Conservation (phyloP, 805 yeast genomes). For the Suhomyces sp. region DNA sequence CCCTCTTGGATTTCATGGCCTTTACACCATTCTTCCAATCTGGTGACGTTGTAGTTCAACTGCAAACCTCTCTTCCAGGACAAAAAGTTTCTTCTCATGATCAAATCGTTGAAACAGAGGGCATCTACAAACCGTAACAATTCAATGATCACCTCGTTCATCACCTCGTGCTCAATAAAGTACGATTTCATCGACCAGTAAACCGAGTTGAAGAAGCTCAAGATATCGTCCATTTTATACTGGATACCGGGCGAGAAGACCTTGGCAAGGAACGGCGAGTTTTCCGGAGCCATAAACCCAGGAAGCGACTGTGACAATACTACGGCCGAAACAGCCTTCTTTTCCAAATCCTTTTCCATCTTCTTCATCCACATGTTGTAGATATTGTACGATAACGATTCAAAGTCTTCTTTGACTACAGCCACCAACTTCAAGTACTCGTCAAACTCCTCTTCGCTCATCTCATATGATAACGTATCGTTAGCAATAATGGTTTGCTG, state of each 20-base stretch:
- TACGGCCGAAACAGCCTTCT: constrained; percentile 92
- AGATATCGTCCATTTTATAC: constrained; percentile 91
- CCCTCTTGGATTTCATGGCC: constrained; percentile 89
- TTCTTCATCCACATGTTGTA: constrained; percentile 97
- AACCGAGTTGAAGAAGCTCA: constrained; percentile 84
- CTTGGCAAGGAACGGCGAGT: constrained; percentile 76
- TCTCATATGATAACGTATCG: constrained; percentile 72
- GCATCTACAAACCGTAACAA: constrained; percentile 86
- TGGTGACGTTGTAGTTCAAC: constrained; percentile 91
- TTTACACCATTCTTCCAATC: constrained; percentile 98
- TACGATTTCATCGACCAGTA: constrained; percentile 92
- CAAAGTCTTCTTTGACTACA: constrained; percentile 91
- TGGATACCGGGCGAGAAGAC: constrained; percentile 69
- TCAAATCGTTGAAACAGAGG: constrained; percentile 88
- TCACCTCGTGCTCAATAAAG: constrained; percentile 79
- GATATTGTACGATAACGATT: constrained; percentile 86
- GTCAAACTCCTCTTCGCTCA: constrained; percentile 86
- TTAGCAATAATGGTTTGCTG: constrained; percentile 87
- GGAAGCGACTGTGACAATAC: constrained; percentile 93
- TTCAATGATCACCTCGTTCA: constrained; percentile 80
- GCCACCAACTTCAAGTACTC: constrained; percentile 87
- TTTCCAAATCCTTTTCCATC: constrained; percentile 84
- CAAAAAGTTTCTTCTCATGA: constrained; percentile 90
- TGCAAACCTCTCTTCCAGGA: constrained; percentile 98
- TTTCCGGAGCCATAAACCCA: constrained; percentile 88